Evolutionary conservation across 495 filamentous ascomycete genomes (phyloP).

Genomic region (Geopyxis carbonaria): DNA sequence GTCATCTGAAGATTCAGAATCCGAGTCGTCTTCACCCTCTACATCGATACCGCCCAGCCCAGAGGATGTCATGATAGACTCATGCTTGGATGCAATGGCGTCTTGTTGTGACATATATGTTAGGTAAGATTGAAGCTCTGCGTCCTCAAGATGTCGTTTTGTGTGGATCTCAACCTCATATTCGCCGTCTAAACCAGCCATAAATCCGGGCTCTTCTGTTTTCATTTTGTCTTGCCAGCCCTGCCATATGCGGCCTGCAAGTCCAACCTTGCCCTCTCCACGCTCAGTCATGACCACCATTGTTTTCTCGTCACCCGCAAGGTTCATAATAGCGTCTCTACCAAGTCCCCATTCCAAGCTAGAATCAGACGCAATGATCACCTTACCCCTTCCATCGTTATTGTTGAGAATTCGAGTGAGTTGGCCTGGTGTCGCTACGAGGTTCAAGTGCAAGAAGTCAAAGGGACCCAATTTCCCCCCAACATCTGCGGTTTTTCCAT

Average conservation of each 20-base stretch:
- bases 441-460: slow-evolving; percentile 66
- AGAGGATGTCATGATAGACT: slow-evolving; percentile 14
- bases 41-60: slow-evolving; percentile 21
- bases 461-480: slow-evolving; percentile 52
- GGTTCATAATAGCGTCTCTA: slow-evolving; percentile 54
- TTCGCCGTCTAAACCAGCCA: slow-evolving; percentile 6
- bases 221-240: slow-evolving; percentile 15
- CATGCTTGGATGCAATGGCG: slow-evolving; percentile 15
- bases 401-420: slow-evolving; percentile 29
- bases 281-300: slow-evolving; percentile 68
- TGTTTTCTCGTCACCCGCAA: slow-evolving; percentile 61
- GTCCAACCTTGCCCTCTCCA: slow-evolving; percentile 16
- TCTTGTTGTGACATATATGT: slow-evolving; percentile 66
- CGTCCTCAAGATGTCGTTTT: slow-evolving; percentile 43
- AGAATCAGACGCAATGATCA: slow-evolving; percentile 79
- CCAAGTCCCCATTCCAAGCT: slow-evolving; percentile 94
- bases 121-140: slow-evolving; percentile 66
- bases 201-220: slow-evolving; percentile 12
- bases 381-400: slow-evolving; percentile 36
- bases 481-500: slow-evolving; percentile 29
- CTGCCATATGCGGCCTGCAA: slow-evolving; percentile 19
- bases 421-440: slow-evolving; percentile 21
- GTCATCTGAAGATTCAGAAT: slow-evolving; percentile 60
- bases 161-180: neutral
- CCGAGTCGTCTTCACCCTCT: slow-evolving; percentile 62